These are phyloP conservation scores for Byssoonygena ceratinophila DNA, from an alignment of 2,329 filamentous ascomycete species.

Conservation along the genomic window DNA sequence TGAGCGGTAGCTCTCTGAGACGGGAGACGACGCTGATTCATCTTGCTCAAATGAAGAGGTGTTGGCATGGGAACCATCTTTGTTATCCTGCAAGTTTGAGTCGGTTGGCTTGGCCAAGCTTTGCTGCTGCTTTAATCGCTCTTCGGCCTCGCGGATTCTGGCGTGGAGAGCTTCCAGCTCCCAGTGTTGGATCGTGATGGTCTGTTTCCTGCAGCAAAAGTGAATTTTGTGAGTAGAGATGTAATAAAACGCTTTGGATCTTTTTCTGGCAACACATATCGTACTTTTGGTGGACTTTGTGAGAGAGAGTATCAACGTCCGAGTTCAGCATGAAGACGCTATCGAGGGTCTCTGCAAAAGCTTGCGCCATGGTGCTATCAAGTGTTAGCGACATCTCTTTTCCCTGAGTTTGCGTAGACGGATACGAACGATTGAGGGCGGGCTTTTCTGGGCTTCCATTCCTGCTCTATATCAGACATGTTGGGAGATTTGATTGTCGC, in stretches of 20 bases:
- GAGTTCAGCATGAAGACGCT: constrained; percentile 82
- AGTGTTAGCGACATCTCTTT: neutral
- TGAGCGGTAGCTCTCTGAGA: constrained; percentile 19
- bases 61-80: constrained; percentile 18
- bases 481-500: constrained; percentile 8
- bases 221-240: constrained; percentile 1
- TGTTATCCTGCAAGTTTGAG: constrained; percentile 14
- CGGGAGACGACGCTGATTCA: constrained; percentile 15
- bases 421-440: constrained; percentile 63
- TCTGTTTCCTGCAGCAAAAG: constrained; percentile 55
- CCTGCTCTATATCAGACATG: constrained; percentile 56
- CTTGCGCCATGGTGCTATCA: constrained; percentile 69
- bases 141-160: constrained; percentile 73
- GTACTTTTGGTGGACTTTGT: constrained; percentile 73
- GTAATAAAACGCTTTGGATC: neutral
- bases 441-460: constrained; percentile 71
- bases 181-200: constrained; percentile 59
- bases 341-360: constrained; percentile 76
- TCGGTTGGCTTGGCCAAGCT: constrained; percentile 9
- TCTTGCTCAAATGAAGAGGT: constrained; percentile 13
- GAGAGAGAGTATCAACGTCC: constrained; percentile 60
- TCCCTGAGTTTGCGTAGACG: constrained; percentile 1
- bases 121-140: constrained; percentile 49
- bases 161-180: constrained; percentile 81
- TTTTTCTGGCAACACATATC: constrained; percentile 22